Conservation (phyloP, 306 rosid species). For the Crotalaria pallida region DNA sequence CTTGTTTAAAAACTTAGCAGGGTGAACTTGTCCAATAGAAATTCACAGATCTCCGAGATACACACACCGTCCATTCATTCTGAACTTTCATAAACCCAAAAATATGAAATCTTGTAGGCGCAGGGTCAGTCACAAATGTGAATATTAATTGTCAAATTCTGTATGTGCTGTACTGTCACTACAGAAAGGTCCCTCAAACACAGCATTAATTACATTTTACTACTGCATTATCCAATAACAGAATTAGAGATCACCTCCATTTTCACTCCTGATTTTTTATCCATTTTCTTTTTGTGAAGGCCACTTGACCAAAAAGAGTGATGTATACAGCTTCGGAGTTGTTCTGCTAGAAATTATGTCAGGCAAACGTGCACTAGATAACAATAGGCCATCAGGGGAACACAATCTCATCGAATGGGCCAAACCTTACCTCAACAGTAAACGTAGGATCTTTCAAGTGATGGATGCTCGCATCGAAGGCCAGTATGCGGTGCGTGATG, state of each 20-base stretch:
- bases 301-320: constrained; percentile 84
- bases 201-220: background rate
- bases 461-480: constrained; percentile 80
- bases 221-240: background rate
- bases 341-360: constrained; percentile 86
- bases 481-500: constrained; percentile 56
- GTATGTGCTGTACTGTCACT: background rate
- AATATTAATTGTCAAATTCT: background rate
- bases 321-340: constrained; percentile 89
- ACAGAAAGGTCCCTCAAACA: background rate
- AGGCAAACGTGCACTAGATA: constrained; percentile 77
- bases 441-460: constrained; percentile 63
- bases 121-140: background rate
- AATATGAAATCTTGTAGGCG: background rate
- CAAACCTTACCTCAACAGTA: constrained; percentile 78
- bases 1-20: background rate
- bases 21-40: background rate
- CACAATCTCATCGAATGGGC: constrained; percentile 88
- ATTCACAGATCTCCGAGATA: background rate
- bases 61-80: background rate
- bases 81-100: background rate
- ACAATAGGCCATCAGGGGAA: constrained; percentile 73
- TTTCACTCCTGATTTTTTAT: constrained; percentile 11
- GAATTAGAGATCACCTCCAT: background rate
- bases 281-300: constrained; percentile 46